Evolutionary conservation across 23 red algal species (phyloP), one percentile per base, ranked within the genome.

Genomic region (Agarophyton chilense): DNA sequence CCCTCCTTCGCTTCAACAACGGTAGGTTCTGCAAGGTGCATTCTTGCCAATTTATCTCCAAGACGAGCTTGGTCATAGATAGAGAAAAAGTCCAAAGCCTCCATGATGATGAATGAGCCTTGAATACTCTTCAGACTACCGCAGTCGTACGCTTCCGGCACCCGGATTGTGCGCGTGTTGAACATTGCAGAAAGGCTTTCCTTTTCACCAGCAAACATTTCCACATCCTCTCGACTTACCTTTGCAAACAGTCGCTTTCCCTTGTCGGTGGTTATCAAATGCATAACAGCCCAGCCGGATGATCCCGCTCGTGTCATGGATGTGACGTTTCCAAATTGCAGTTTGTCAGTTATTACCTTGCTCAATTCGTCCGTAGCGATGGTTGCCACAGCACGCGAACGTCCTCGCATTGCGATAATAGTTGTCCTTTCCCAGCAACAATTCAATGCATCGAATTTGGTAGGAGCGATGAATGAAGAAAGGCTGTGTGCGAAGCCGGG

Each of bases 61-160:
- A 99, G 81, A 5, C 79, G 45, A 22, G 28, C 82, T 52, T 92
- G 64, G 36, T 61, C 64, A 39, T 77, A 82, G 58, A 73, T 54
- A 10, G 81, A 82, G 33, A 77, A 66, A 43, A 99, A 43, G 24
- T 94, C 68, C 35, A 99, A 78, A 29, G 53, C 49, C 52, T 99
- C 97, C 86, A 99, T 93, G 36, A 99, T 92, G 40, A 99, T 91
- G 82, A 94, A 99, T 18, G 89, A 88, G 6, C 90, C 90, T 28
- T 81, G 31, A 40, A 78, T 78, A 4, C 55, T 67, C 52, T 29
- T 68, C 82, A 90, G 87, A 7, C 38, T 76, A 47, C 93, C 95
- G 64, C 88, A 98, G 66, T 56, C 34, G 61, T 84, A 72, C 24
- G 72, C 86, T 36, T 90, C 57, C 4, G 97, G 93, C 2, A 94